Conservation (phyloP, 495 filamentous ascomycete genomes). For the Hypoxylon intermedium region DNA sequence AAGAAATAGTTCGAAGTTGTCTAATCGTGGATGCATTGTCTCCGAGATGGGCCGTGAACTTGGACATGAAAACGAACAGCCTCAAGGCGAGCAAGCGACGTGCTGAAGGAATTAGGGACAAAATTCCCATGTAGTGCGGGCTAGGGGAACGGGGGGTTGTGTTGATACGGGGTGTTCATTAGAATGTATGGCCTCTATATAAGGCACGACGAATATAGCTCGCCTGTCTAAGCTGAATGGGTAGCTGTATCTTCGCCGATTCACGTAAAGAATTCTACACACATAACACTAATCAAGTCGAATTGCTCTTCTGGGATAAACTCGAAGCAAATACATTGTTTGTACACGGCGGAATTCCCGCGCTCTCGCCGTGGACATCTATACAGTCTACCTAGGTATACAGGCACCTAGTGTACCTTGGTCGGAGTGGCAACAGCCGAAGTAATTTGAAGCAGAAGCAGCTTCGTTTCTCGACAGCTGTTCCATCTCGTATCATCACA, state of each 20-base stretch:
- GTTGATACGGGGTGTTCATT: conserved; percentile 16
- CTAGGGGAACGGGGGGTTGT: conserved; percentile 18
- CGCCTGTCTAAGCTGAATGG: not conserved
- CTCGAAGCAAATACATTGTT: not conserved
- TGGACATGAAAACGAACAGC: not conserved
- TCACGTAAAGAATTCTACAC: not conserved
- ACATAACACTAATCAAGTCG: not conserved
- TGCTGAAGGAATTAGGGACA: not conserved
- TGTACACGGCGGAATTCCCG: no score
- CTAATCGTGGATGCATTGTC: conserved; percentile 7
- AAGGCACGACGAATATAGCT: conserved; percentile 13
- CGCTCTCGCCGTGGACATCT: no score
- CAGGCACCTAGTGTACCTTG: no score
- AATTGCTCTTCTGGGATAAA: not conserved
- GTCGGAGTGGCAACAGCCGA: no score
- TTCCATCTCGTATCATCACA: no score
- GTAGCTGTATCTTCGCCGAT: not conserved
- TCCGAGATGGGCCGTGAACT: no score
- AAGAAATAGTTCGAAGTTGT: conserved; percentile 3
- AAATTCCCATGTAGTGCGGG: conserved; percentile 15
- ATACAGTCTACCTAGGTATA: no score
- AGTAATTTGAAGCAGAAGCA: no score
- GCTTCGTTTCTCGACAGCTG: no score
- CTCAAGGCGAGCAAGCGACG: conserved; percentile 1
- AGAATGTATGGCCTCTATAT: conserved; percentile 34